Conservation (phyloP, 2,329 filamentous ascomycete genomes). For the Pseudogymnoascus sp. region DNA sequence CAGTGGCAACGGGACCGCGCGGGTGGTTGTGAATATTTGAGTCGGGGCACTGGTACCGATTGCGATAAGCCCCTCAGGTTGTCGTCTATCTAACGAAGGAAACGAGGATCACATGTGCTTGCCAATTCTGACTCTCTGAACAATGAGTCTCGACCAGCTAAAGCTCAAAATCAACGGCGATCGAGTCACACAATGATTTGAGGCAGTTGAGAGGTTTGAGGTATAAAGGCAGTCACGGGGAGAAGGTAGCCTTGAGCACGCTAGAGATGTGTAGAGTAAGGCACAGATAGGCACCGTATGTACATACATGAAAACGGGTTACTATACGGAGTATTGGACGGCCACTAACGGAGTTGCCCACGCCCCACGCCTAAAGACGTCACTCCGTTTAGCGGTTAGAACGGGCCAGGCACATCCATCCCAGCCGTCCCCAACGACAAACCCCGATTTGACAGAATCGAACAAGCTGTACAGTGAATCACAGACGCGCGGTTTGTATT, state of each 20-base stretch:
- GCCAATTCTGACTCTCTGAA: not conserved
- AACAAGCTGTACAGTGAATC: not conserved
- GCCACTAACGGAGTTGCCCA: constrained; percentile 1
- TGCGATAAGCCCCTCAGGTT: constrained; percentile 8
- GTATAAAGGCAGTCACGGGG: not conserved
- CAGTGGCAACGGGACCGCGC: not conserved
- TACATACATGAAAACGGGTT: not conserved
- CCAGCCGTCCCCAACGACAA: not conserved
- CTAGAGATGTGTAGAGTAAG: not conserved
- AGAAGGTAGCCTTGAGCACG: constrained; percentile 1
- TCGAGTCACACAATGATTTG: not conserved
- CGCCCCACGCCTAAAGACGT: not conserved
- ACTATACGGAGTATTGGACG: constrained; percentile 1
- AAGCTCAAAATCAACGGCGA: not conserved
- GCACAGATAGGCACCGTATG: not conserved
- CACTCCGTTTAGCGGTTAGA: not conserved
- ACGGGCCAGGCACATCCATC: constrained; percentile 1
- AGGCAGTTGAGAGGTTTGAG: not conserved
- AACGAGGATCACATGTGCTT: not conserved
- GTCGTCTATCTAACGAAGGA: not conserved
- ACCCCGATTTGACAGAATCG: not conserved
- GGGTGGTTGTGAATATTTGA: constrained; percentile 4
- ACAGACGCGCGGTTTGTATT: not conserved
- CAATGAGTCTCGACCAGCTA: not conserved
- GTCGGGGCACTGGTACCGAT: not conserved